These are phyloP conservation scores for Remersonia thermophila DNA, from an alignment of 2,329 filamentous ascomycete species.

Conservation along the genomic window DNA sequence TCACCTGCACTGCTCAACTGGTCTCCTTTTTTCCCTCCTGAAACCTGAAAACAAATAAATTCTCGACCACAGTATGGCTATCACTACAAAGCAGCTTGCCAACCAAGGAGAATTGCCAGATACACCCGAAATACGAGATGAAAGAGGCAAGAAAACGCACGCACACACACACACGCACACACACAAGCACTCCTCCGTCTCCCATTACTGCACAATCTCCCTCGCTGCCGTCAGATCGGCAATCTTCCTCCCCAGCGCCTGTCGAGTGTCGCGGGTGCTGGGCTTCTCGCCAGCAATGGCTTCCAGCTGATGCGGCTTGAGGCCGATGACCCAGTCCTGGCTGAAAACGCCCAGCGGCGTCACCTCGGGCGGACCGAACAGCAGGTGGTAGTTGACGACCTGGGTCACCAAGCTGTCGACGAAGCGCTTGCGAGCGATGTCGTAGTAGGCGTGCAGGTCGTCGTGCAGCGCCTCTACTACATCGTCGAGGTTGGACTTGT, in stretches of 20 bases:
- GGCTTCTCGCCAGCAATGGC: slow-evolving; percentile 19
- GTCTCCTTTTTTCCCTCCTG: too few species aligned
- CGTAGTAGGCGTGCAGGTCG: slow-evolving; percentile 23
- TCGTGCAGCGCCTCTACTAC: slow-evolving; percentile 21
- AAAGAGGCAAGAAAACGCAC: too few species aligned
- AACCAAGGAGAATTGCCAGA: too few species aligned
- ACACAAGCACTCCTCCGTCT: neutral
- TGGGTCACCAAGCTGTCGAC: slow-evolving; percentile 25
- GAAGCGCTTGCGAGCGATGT: slow-evolving; percentile 21
- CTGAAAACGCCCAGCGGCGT: slow-evolving; percentile 21
- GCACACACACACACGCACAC: too few species aligned
- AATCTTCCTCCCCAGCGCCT: slow-evolving; percentile 16
- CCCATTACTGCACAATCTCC: slow-evolving; percentile 14
- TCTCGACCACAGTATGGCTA: too few species aligned
- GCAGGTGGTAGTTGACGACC: slow-evolving; percentile 19
- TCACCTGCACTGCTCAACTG: too few species aligned
- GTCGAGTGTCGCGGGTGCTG: slow-evolving; percentile 13
- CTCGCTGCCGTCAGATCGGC: slow-evolving; percentile 17
- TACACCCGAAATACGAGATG: too few species aligned
- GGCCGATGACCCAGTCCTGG: slow-evolving; percentile 21
- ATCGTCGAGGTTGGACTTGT: slow-evolving; percentile 16
- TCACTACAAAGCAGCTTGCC: too few species aligned
- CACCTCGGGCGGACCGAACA: slow-evolving; percentile 12
- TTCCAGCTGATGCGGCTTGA: slow-evolving; percentile 16
- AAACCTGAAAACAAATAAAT: too few species aligned